Conservation (phyloP, 768 basidiomycete species). For the Termitomyces sp. region DNA sequence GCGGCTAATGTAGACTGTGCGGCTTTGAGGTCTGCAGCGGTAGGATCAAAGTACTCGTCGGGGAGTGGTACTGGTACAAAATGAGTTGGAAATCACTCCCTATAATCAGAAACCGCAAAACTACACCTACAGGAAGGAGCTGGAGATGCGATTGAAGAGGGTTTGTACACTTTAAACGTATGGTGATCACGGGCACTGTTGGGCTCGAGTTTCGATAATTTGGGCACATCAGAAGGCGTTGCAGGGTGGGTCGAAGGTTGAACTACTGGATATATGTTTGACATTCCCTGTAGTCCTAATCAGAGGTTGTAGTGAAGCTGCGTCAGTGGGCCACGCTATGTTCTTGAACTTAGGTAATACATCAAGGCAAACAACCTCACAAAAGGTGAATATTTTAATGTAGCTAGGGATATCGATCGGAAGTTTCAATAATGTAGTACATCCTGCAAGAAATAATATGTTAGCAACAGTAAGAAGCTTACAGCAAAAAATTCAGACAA, state of each 20-base stretch:
- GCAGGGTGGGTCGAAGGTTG: constrained; percentile 9
- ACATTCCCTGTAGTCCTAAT: constrained; percentile 8
- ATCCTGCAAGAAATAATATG: not conserved
- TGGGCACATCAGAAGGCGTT: not conserved
- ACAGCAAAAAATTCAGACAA: constrained; percentile 40
- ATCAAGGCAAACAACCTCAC: constrained; percentile 22
- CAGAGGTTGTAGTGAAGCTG: not conserved
- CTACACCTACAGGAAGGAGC: constrained; percentile 31
- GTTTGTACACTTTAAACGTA: constrained; percentile 49
- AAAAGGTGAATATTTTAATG: constrained; percentile 12
- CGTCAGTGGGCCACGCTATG: constrained; percentile 9
- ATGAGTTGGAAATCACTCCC: not conserved
- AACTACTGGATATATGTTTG: constrained; percentile 11
- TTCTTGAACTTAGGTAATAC: constrained; percentile 21
- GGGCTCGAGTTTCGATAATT: constrained; percentile 7
- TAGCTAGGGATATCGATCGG: not conserved
- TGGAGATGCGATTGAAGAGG: constrained; percentile 28
- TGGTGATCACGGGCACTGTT: constrained; percentile 1
- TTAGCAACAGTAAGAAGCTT: constrained; percentile 2
- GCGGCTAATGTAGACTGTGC: constrained; percentile 63
- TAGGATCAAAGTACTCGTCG: constrained; percentile 74
- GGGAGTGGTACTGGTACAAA: constrained; percentile 45
- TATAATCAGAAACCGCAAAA: not conserved
- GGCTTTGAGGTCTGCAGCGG: constrained; percentile 63
- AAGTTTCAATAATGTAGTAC: not conserved